Evolutionary conservation across 2,329 filamentous ascomycete species (phyloP).

Genomic region (Parastagonospora nodorum): DNA sequence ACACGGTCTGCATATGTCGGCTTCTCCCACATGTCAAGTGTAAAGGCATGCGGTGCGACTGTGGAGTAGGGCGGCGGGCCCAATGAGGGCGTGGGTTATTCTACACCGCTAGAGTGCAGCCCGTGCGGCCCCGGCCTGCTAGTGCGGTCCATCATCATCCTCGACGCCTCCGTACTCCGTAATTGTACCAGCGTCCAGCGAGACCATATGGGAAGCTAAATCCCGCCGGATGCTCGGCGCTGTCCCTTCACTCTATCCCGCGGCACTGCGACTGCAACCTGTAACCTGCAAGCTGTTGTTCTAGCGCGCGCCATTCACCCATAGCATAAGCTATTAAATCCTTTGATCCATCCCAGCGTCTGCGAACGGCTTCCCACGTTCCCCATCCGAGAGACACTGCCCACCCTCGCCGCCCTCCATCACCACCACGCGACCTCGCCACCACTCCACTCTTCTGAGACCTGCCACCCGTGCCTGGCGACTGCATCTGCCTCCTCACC

Average conservation of each 20-base stretch:
- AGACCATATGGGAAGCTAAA: slow-evolving; percentile 27
- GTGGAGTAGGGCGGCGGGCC: slow-evolving; percentile 1
- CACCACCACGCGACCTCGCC: slow-evolving; percentile 21
- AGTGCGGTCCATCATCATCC: slow-evolving; percentile 14
- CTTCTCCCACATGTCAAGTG: slow-evolving; percentile 13
- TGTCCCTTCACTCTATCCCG: slow-evolving; percentile 8
- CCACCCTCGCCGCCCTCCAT: slow-evolving; percentile 8
- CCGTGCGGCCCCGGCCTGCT: slow-evolving; percentile 11
- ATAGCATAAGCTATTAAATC: slow-evolving; percentile 7
- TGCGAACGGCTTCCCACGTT: slow-evolving; percentile 18
- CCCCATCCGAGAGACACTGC: slow-evolving; percentile 5
- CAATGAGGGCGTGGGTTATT: slow-evolving; percentile 16
- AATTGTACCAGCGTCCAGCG: slow-evolving; percentile 14
- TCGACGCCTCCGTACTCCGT: slow-evolving; percentile 24
- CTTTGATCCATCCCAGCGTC: slow-evolving; percentile 19
- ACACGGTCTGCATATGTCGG: slow-evolving; percentile 3
- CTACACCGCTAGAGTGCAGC: slow-evolving; percentile 18
- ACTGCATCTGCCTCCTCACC: slow-evolving; percentile 21
- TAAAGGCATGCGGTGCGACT: slow-evolving; percentile 5
- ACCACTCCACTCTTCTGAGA: slow-evolving; percentile 17
- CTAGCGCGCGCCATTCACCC: slow-evolving; percentile 9
- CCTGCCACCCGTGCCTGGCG: slow-evolving; percentile 24
- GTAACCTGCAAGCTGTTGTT: slow-evolving; percentile 9
- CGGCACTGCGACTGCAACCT: not conserved
- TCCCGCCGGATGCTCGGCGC: slow-evolving; percentile 26